Base-by-base conservation (phyloP, 345 rosid species). In the Linum trigynum region DNA sequence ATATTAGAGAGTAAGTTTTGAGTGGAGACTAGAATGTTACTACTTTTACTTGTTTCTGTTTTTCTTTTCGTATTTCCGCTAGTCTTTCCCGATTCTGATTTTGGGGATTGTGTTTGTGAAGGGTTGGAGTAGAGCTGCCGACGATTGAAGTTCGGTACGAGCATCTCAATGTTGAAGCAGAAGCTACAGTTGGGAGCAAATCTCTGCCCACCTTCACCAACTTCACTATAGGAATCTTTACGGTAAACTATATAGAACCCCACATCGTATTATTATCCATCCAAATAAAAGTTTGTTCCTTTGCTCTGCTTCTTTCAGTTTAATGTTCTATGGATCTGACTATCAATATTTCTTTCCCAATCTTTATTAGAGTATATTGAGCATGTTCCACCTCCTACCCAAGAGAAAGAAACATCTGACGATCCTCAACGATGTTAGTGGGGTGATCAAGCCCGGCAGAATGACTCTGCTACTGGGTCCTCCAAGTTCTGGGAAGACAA, bases 371-470 rank as follows among this genome's bases (percentile, higher is more conserved):
- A 32, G 65, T 39, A 15, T 62, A 8, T 41, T 62, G 32, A 40
- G 40, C 43, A 38, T 36, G 40, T 43, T 62, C 4, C 65, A 40
- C 17, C n/a, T 62, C 2, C 50, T 62, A 14, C 65, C 65, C 0
- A 62, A 43, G 16, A 39, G 43, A 14, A 62, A 62, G 65, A 62
- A 39, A 41, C 65, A 62, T 14, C 16, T 62, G 0, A 36, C 45
- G 7, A 62, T 62, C 9, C 65, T 62, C 7, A 39, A 40, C 11
- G 65, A 62, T 62, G 50, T 62, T n/a, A 62, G 65, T 62, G 65
- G 65, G n/a, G 42, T 62, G 4, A 62, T 62, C 51, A 62, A 62
- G 65, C 65, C 65, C 11, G n/a, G 35, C 11, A 57, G 61, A 12
- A 17, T 57, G 61, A 57, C 61, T 17, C 38, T 57, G 61, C 61